phyloP scores from a whole-genome alignment of 2,329 filamentous ascomycete genomes.

The Cladosporium sp. region DNA sequence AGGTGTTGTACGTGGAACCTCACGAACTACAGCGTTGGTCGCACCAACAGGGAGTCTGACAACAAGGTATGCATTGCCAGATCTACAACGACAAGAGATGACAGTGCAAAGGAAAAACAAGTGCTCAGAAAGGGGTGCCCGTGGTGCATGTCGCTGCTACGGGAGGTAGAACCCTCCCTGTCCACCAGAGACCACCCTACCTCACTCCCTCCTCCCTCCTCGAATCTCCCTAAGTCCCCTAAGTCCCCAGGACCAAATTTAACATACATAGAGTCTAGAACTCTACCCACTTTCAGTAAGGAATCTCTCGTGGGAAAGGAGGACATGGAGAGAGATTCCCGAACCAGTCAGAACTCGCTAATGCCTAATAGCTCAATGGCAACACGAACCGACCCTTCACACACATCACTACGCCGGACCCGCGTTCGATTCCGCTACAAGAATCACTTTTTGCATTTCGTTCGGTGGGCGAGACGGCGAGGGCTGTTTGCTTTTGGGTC shows the following conservation, averaged over 20 bases:
- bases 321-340: neutral
- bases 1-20: neutral
- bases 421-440: neutral
- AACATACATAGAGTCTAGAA: neutral
- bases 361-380: neutral
- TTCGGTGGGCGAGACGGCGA: neutral
- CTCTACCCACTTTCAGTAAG: neutral
- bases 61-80: neutral
- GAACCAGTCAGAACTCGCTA: slow-evolving; percentile 2
- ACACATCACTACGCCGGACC: neutral
- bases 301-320: slow-evolving; percentile 1
- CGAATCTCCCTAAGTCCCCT: neutral
- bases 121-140: neutral
- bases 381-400: neutral
- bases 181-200: neutral
- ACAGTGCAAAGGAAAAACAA: neutral
- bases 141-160: neutral
- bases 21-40: neutral
- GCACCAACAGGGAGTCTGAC: neutral
- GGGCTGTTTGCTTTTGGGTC: neutral
- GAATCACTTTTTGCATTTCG: neutral
- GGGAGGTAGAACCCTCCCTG: neutral
- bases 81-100: neutral
- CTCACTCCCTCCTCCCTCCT: neutral
- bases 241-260: neutral